These are phyloP conservation scores for Picochlorum sp. DNA, from an alignment of 139 green algal genomes.

Conservation along the genomic window DNA sequence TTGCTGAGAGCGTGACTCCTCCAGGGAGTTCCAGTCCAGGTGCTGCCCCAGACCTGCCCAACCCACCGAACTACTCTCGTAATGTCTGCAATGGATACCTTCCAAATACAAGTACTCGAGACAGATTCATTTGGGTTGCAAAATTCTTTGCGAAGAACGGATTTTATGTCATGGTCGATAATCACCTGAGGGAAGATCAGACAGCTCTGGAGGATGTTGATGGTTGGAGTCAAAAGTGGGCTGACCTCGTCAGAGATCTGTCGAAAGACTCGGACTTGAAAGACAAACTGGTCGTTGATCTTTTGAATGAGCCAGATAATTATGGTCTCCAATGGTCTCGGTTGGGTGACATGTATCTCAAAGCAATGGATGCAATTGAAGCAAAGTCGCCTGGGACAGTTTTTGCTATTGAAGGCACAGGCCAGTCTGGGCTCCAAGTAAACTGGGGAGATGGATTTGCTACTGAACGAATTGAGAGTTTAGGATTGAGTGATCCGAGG, in stretches of 20 bases:
- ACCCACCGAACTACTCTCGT: not conserved
- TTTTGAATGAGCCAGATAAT: slow-evolving; percentile 17
- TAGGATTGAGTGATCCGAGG: slow-evolving; percentile 26
- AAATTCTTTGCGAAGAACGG: slow-evolving; percentile 39
- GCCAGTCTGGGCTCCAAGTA: slow-evolving; percentile 12
- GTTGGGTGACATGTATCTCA: not conserved
- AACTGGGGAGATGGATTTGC: slow-evolving; percentile 30
- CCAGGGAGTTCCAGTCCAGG: slow-evolving; percentile 1
- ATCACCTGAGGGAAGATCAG: slow-evolving; percentile 26
- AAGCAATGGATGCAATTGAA: slow-evolving; percentile 19
- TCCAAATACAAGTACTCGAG: not conserved
- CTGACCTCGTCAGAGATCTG: slow-evolving; percentile 1
- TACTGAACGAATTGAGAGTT: slow-evolving; percentile 8
- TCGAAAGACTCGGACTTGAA: not conserved
- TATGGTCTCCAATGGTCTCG: slow-evolving; percentile 6
- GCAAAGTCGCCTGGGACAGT: not conserved
- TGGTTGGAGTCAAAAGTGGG: slow-evolving; percentile 2
- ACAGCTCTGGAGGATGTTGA: slow-evolving; percentile 8
- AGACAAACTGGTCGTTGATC: slow-evolving; percentile 5
- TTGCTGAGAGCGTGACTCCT: slow-evolving; percentile 3
- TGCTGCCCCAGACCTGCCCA: not conserved
- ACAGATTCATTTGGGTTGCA: slow-evolving; percentile 40
- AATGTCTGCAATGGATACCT: slow-evolving; percentile 4
- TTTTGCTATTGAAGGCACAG: slow-evolving; percentile 17
- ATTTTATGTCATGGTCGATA: slow-evolving; percentile 48